These are phyloP conservation scores for Panaeolus cyanescens DNA, from an alignment of 768 basidiomycete genomes.

Conservation along the genomic window DNA sequence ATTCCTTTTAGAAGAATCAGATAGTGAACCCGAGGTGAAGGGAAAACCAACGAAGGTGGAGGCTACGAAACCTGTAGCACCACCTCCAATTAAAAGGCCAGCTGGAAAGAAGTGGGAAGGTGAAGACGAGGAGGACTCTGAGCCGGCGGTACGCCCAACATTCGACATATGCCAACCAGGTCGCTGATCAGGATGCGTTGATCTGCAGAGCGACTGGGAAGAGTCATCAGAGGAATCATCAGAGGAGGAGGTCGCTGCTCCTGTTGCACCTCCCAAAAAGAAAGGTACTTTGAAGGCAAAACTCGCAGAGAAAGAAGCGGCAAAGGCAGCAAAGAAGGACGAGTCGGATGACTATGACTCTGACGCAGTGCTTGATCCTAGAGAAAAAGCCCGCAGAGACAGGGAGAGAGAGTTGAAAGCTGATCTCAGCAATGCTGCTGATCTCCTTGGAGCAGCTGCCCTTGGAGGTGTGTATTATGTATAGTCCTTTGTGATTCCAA, in stretches of 20 bases:
- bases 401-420: slow-evolving; percentile 83
- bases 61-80: slow-evolving; percentile 21
- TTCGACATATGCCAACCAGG: background rate
- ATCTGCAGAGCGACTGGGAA: slow-evolving; percentile 90
- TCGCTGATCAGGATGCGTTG: slow-evolving; percentile 11
- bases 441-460: slow-evolving; percentile 73
- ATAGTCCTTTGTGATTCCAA: background rate
- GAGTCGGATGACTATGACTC: slow-evolving; percentile 61
- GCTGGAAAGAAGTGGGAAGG: slow-evolving; percentile 80
- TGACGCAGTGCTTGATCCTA: slow-evolving; percentile 77
- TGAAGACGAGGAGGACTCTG: slow-evolving; percentile 87
- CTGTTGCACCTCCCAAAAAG: slow-evolving; percentile 80
- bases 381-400: slow-evolving; percentile 75
- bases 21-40: slow-evolving; percentile 35
- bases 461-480: slow-evolving; percentile 53
- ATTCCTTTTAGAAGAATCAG: slow-evolving; percentile 28
- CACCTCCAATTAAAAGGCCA: slow-evolving; percentile 18
- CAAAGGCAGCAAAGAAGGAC: slow-evolving; percentile 54
- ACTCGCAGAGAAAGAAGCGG: slow-evolving; percentile 88
- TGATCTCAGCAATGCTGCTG: slow-evolving; percentile 83
- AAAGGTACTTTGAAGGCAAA: slow-evolving; percentile 92
- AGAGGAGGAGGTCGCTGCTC: slow-evolving; percentile 53
- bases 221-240: slow-evolving; percentile 50
- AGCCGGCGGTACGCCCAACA: slow-evolving; percentile 63
- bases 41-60: slow-evolving; percentile 20